Percentiles rank a stretch among this genome's conserved stretches.
Evolutionary conservation across 2,329 filamentous ascomycete species (phyloP).

Genomic region (Ascochyta lentis): DNA sequence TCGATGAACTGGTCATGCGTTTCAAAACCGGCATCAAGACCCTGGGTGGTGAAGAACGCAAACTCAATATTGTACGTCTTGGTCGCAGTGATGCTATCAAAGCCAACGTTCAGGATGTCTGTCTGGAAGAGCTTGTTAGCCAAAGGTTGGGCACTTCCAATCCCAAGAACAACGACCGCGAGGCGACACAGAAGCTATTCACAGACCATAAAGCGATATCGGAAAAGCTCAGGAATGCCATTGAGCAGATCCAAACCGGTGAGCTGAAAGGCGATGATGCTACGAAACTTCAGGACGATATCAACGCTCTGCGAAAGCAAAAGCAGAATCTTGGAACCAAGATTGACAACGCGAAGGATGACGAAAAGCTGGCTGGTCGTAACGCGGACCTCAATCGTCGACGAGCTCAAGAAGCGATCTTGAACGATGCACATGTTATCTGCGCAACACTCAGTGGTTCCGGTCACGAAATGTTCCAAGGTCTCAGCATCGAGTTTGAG

Average conservation of each 20-base stretch:
- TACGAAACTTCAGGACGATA: constrained; percentile 73
- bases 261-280: constrained; percentile 68
- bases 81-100: constrained; percentile 95
- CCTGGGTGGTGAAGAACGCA: constrained; percentile 71
- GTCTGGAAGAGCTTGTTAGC: constrained; percentile 88
- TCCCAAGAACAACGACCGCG: constrained; percentile 50
- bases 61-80: constrained; percentile 86
- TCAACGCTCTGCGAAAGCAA: constrained; percentile 77
- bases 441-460: constrained; percentile 95
- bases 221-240: constrained; percentile 72
- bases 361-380: constrained; percentile 79
- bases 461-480: constrained; percentile 97
- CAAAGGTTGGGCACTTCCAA: constrained; percentile 63
- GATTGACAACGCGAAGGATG: constrained; percentile 88
- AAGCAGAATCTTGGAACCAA: constrained; percentile 78
- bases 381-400: constrained; percentile 86
- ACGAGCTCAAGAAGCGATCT: constrained; percentile 85
- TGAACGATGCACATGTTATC: constrained; percentile 89
- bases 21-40: constrained; percentile 88
- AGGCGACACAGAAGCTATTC: constrained; percentile 72
- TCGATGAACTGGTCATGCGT: constrained; percentile 93
- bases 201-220: constrained; percentile 67
- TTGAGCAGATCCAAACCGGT: constrained; percentile 69
- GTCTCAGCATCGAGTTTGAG: constrained; percentile 93
- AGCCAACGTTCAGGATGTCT: constrained; percentile 84